A percentile compares a stretch with the other conserved stretches of the same genome.
Evolutionary conservation across 2,329 filamentous ascomycete species (phyloP).

Genomic region (Rutstroemia sp.): DNA sequence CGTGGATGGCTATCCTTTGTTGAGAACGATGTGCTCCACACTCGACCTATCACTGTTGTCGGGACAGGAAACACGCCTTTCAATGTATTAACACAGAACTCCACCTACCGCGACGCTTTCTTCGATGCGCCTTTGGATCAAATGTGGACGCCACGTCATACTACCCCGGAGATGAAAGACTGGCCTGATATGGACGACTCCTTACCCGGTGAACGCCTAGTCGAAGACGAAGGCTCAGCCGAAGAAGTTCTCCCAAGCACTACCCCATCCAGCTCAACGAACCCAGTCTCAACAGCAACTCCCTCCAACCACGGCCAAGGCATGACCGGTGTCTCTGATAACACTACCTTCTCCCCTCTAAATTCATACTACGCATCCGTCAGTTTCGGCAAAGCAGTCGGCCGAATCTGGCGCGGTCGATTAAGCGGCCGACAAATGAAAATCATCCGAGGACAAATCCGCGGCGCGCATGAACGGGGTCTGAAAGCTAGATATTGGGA

Average conservation of each 20-base stretch:
- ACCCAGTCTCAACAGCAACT: constrained; percentile 8
- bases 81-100: constrained; percentile 43
- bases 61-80: constrained; percentile 59
- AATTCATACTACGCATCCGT: constrained; percentile 63
- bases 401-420: constrained; percentile 38
- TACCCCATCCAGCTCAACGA: constrained; percentile 4
- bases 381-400: constrained; percentile 47
- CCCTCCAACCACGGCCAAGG: constrained; percentile 34
- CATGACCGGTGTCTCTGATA: constrained; percentile 32
- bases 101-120: constrained; percentile 52
- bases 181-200: constrained; percentile 10
- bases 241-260: constrained; percentile 10
- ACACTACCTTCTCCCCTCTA: constrained; percentile 36
- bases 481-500: constrained; percentile 55
- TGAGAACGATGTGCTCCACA: constrained; percentile 41
- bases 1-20: constrained; percentile 50
- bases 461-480: constrained; percentile 41
- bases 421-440: constrained; percentile 39
- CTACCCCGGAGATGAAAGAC: constrained; percentile 6
- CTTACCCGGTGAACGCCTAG: constrained; percentile 4
- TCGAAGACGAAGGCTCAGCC: constrained; percentile 18
- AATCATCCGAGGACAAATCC: constrained; percentile 39
- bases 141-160: constrained; percentile 30
- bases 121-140: constrained; percentile 56
- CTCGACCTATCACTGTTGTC: constrained; percentile 59